Base-by-base conservation (phyloP, 352 stramenopile genomes). In the Globisporangium lucens region DNA sequence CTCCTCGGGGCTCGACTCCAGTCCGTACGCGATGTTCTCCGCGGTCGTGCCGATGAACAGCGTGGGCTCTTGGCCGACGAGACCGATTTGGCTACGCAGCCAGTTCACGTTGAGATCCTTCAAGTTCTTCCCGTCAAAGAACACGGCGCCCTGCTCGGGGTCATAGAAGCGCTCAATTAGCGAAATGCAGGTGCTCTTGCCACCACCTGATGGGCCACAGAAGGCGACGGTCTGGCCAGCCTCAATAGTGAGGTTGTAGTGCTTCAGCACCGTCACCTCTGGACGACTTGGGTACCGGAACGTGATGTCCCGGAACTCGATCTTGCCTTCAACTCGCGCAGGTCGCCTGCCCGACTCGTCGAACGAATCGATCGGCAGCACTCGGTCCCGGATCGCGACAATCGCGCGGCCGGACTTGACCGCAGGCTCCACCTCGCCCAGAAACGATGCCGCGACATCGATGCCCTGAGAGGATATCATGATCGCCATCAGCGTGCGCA, bases 51-150 rank as follows among this genome's bases (percentile, higher is more conserved):
- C 74, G 33, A 53, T 59, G 64, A 79, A 79, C 1, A 97, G 75
- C 24, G 75, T 85, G 15, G 88, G 85, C 67, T 95, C 80, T 69
- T 98, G 91, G 24, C 67, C 72, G 0, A 78, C 73, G 13, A 78
- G 51, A 0, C 70, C 70, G 20, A 78, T 72, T 22, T 77, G 71
- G 2, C 10, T 33, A 1, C 71, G 66, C 2, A 78, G 71, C 73
- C 71, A 78, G 24, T 60, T 29, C 43, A 78, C 13, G 53, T 78
- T 74, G 33, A 78, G 56, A 0, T n/a, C 13, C 20, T 56, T 72
- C 27, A 69, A 20, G 55, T 78, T 47, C 13, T 49, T 20, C 4
- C 61, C 73, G 38, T 78, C 71, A 9, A 78, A 61, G n/a, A 64
- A 4, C 22, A 78, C 64, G 0, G n/a, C 4, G 6, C 73, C 73